These are phyloP conservation scores for Panicum hallii DNA, from an alignment of 202 grass and related monocot genomes.

Conservation along the genomic window DNA sequence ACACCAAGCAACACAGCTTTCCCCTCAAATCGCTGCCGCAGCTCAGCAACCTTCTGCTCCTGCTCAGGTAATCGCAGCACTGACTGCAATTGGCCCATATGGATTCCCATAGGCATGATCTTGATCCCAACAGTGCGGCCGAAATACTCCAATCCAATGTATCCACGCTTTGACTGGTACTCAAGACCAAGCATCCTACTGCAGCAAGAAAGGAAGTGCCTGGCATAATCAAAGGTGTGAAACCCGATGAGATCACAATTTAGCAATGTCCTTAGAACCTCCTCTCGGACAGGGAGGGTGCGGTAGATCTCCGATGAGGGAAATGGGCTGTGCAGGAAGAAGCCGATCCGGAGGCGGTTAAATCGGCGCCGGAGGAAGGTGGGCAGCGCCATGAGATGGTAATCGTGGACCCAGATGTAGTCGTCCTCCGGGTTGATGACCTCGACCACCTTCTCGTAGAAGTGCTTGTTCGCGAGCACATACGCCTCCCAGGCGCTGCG, in stretches of 20 bases:
- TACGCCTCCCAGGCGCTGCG: constrained; percentile 79
- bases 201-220: constrained; percentile 94
- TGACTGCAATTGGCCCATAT: constrained; percentile 88
- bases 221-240: constrained; percentile 93
- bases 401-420: constrained; percentile 95
- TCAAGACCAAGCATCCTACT: constrained; percentile 93
- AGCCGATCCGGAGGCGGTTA: constrained; percentile 85
- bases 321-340: constrained; percentile 93
- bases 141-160: constrained; percentile 86
- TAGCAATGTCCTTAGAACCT: constrained; percentile 78
- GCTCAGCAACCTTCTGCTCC: constrained; percentile 61
- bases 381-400: constrained; percentile 92
- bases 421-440: constrained; percentile 92
- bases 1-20: constrained; percentile 78
- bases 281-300: constrained; percentile 81
- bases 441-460: constrained; percentile 88
- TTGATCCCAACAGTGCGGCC: constrained; percentile 94
- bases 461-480: constrained; percentile 86
- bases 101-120: constrained; percentile 90
- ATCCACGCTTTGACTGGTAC: constrained; percentile 89
- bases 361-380: constrained; percentile 86
- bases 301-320: constrained; percentile 95
- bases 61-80: constrained; percentile 62
- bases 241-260: constrained; percentile 95
- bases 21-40: constrained; percentile 69